These are phyloP conservation scores for Pyricularia sp. DNA, from an alignment of 2,329 filamentous ascomycete genomes.

Conservation along the genomic window DNA sequence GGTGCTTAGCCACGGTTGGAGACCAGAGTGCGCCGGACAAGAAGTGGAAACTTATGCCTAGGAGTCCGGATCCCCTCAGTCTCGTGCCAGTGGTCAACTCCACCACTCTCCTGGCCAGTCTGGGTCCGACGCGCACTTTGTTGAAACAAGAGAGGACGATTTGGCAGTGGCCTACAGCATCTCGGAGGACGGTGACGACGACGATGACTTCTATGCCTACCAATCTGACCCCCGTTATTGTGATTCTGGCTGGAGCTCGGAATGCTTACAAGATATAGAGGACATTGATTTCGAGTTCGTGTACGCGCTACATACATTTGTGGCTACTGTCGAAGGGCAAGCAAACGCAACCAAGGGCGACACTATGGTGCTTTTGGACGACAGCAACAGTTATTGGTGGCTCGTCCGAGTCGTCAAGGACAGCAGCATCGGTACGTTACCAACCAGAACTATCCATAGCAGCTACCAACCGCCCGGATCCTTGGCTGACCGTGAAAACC, in stretches of 20 bases:
- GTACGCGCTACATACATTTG: conserved; percentile 93
- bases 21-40: not conserved
- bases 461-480: not conserved
- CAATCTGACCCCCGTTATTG: conserved; percentile 46
- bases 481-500: conserved; percentile 8
- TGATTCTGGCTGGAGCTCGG: conserved; percentile 60
- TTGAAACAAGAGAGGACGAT: not conserved
- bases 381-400: conserved; percentile 99
- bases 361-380: conserved; percentile 94
- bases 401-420: conserved; percentile 94
- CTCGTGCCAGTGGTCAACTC: not conserved
- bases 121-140: not conserved
- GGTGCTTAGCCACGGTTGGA: not conserved
- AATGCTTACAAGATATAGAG: conserved; percentile 88
- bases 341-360: conserved; percentile 97
- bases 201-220: conserved; percentile 33
- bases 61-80: not conserved
- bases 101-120: not conserved
- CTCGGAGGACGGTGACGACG: conserved; percentile 12
- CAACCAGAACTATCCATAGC: too few relatives aligned
- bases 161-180: conserved; percentile 7
- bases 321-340: conserved; percentile 94
- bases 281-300: conserved; percentile 99
- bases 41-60: not conserved
- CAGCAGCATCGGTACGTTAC: conserved; percentile 63